phyloP scores from a whole-genome alignment of 768 basidiomycete genomes.

The Inosperma sp. region DNA sequence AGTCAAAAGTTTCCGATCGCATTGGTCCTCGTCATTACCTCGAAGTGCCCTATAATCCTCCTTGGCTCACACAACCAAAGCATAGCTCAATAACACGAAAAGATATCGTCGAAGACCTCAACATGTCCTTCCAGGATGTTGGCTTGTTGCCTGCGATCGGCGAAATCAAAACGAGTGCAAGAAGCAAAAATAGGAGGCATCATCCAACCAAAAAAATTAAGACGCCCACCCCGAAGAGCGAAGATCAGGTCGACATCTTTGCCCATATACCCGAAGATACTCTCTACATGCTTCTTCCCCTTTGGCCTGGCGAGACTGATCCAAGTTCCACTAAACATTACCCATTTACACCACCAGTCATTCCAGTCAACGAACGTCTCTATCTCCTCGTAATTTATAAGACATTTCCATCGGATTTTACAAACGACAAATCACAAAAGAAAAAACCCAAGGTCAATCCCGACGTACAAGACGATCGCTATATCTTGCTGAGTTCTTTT shows the following conservation, averaged over 20 bases:
- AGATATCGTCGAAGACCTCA: constrained; percentile 63
- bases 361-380: constrained; percentile 51
- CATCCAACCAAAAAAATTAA: constrained; percentile 17
- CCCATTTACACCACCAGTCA: constrained; percentile 31
- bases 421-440: constrained; percentile 33
- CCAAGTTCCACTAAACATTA: constrained; percentile 29
- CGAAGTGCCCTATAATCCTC: constrained; percentile 33
- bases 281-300: constrained; percentile 77
- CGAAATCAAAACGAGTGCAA: constrained; percentile 22
- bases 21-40: constrained; percentile 14
- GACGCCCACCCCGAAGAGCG: constrained; percentile 12
- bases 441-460: constrained; percentile 41
- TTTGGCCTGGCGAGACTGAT: constrained; percentile 80
- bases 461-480: constrained; percentile 37
- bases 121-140: constrained; percentile 75
- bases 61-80: constrained; percentile 64
- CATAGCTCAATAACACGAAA: constrained; percentile 64
- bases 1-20: constrained; percentile 9
- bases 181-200: constrained; percentile 16
- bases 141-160: constrained; percentile 62
- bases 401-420: constrained; percentile 11
- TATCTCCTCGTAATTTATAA: constrained; percentile 83
- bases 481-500: constrained; percentile 59
- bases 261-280: constrained; percentile 61
- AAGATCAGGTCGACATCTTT: constrained; percentile 41